phyloP scores from a whole-genome alignment of 768 basidiomycete genomes.

The Amanita pseudoporphyria region DNA sequence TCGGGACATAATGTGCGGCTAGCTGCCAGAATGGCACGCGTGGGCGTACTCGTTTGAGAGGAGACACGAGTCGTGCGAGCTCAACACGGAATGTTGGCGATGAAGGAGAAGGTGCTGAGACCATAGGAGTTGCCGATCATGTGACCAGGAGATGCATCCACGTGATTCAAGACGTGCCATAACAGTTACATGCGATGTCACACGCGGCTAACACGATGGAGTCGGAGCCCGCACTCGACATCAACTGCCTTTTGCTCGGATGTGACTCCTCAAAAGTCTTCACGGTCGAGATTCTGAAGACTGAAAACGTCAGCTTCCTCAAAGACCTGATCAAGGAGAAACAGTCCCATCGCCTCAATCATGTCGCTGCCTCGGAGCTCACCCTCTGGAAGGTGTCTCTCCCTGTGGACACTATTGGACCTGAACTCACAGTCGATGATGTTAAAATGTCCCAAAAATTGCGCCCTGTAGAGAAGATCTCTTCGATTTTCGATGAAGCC shows the following conservation, averaged over 20 bases:
- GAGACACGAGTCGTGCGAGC: constrained; percentile 42
- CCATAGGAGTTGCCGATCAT: constrained; percentile 24
- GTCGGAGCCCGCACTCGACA: background rate
- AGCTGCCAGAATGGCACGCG: constrained; percentile 60
- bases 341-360: constrained; percentile 5
- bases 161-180: too few relatives aligned
- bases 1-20: constrained; percentile 65
- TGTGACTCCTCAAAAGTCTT: constrained; percentile 6
- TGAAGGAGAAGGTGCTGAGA: constrained; percentile 10
- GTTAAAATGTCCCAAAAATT: background rate
- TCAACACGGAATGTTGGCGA: constrained; percentile 43
- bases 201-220: background rate
- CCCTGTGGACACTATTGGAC: constrained; percentile 3
- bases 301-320: constrained; percentile 8
- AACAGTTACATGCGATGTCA: too few relatives aligned
- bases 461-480: background rate
- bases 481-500: background rate
- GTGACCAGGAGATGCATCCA: too few relatives aligned
- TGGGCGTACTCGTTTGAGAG: constrained; percentile 50
- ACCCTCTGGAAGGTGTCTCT: constrained; percentile 8
- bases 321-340: constrained; percentile 9
- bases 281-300: constrained; percentile 8
- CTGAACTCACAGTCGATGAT: background rate
- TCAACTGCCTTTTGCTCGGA: constrained; percentile 2
- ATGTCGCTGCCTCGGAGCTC: constrained; percentile 5